These are phyloP conservation scores for Musa acuminata DNA, from an alignment of 176 grass and related monocot species.

Conservation along the genomic window DNA sequence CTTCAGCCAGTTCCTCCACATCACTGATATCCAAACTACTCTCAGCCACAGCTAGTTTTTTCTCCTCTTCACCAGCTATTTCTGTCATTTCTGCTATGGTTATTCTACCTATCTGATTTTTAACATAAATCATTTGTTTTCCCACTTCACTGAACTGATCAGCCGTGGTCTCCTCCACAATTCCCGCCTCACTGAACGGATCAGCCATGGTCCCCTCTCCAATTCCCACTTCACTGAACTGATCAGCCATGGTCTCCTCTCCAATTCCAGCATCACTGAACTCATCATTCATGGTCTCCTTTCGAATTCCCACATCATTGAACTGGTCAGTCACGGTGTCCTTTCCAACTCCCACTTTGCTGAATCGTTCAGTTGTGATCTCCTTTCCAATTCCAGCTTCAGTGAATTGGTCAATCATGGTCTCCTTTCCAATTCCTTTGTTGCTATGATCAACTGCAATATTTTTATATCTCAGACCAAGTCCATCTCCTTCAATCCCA, in stretches of 20 bases:
- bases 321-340: no score
- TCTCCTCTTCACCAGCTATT: background rate
- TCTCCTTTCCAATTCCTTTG: background rate
- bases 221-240: no score
- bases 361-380: no score
- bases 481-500: conserved; percentile 30
- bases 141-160: conserved; percentile 2
- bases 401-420: background rate
- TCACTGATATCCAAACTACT: background rate
- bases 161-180: no score
- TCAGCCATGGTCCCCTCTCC: no score
- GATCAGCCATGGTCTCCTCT: no score
- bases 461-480: conserved; percentile 11
- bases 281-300: no score
- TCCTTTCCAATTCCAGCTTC: no score
- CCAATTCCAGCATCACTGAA: no score
- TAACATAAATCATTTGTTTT: conserved; percentile 15
- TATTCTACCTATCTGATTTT: conserved; percentile 5
- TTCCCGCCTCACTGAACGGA: no score
- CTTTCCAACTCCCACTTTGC: no score
- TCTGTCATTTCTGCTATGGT: background rate
- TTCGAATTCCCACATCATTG: no score
- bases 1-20: background rate
- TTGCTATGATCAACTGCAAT: background rate
- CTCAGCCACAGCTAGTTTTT: background rate